Percentiles rank a stretch among this genome's conserved stretches.
Evolutionary conservation across 2,329 filamentous ascomycete genomes (phyloP).

Genomic region (Calonectria multiphialidica): DNA sequence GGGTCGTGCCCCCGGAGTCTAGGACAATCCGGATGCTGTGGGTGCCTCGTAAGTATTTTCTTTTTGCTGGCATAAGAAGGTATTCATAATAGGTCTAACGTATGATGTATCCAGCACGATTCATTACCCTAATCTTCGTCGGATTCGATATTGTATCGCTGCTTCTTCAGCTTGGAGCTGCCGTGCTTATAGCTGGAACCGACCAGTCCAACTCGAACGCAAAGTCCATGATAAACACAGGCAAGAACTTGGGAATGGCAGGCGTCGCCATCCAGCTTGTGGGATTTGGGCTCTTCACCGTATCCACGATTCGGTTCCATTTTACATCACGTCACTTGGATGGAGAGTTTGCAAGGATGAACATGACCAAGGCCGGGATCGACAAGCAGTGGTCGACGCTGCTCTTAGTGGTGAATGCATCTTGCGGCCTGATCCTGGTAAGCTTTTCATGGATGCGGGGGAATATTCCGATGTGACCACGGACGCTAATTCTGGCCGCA

Average conservation of each 20-base stretch:
- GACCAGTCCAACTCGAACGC: constrained; percentile 46
- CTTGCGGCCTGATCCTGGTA: constrained; percentile 36
- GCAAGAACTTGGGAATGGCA: constrained; percentile 33
- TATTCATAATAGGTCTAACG: neutral
- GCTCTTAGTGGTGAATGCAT: constrained; percentile 28
- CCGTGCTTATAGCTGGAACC: constrained; percentile 54
- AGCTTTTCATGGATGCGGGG: neutral
- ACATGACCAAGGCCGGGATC: constrained; percentile 30
- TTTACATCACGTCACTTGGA: constrained; percentile 50
- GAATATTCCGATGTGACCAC: accelerated
- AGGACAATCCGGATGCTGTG: constrained; percentile 34
- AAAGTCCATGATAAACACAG: constrained; percentile 37
- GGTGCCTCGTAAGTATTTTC: constrained; percentile 40
- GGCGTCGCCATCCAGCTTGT: constrained; percentile 53
- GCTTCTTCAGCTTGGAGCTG: constrained; percentile 53
- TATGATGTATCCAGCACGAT: constrained; percentile 24
- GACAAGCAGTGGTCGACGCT: constrained; percentile 28
- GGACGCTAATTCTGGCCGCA: neutral
- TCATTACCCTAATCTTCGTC: constrained; percentile 54
- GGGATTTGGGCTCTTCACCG: constrained; percentile 59
- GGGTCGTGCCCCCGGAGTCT: constrained; percentile 36
- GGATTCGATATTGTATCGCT: constrained; percentile 54
- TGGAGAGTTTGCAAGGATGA: constrained; percentile 27
- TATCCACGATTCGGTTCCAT: constrained; percentile 60
- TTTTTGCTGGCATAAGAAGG: neutral